phyloP scores from a whole-genome alignment of 306 rosid genomes.

The Cotoneaster glaucophyllus region DNA sequence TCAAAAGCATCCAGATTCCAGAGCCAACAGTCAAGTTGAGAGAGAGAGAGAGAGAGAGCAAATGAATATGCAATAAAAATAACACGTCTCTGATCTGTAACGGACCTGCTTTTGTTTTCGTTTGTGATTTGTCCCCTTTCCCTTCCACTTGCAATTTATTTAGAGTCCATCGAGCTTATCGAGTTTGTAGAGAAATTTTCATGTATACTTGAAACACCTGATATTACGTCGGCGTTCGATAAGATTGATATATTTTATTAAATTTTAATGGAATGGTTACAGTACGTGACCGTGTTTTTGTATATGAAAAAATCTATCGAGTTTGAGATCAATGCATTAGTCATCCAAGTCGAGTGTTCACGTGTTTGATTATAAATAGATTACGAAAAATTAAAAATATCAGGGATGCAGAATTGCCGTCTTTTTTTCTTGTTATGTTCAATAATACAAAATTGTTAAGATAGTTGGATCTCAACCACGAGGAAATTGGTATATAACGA shows the following conservation, averaged over 20 bases:
- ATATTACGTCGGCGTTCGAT: too few relatives aligned
- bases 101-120: background rate
- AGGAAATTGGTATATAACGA: background rate
- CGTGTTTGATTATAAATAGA: too few relatives aligned
- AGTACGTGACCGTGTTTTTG: too few relatives aligned
- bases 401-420: background rate
- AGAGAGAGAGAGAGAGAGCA: background rate
- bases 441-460: background rate
- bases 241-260: too few relatives aligned
- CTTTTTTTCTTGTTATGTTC: background rate
- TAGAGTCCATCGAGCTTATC: background rate
- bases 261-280: too few relatives aligned
- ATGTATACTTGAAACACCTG: too few relatives aligned
- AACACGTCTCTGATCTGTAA: background rate
- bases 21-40: constrained; percentile 10
- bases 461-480: background rate
- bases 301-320: too few relatives aligned
- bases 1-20: constrained; percentile 23
- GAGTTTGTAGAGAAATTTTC: background rate
- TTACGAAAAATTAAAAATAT: too few relatives aligned
- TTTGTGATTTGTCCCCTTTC: constrained; percentile 3
- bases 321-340: too few relatives aligned
- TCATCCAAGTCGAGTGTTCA: too few relatives aligned
- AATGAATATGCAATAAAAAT: background rate
- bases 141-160: constrained; percentile 6